phyloP scores from a whole-genome alignment of 305 asterid genomes.

The Solanum aculeatissimum region DNA sequence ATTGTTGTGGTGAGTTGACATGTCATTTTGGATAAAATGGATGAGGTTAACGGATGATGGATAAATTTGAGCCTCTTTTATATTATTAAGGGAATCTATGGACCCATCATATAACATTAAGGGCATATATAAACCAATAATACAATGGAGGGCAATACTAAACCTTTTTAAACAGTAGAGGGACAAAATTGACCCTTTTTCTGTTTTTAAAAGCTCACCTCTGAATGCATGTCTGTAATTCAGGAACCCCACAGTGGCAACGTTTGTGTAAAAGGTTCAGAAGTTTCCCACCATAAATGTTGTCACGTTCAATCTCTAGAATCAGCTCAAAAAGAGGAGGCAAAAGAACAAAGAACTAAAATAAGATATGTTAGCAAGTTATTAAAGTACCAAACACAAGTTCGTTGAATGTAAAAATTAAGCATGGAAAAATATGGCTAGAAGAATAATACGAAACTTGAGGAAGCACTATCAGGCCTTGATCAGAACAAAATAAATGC shows the following conservation, averaged over 20 bases:
- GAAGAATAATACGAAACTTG: background rate
- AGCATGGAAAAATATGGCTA: background rate
- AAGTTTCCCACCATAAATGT: constrained; percentile 78
- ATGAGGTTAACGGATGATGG: background rate
- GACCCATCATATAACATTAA: background rate
- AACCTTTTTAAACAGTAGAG: background rate
- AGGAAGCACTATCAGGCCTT: background rate
- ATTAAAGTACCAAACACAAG: constrained; percentile 1
- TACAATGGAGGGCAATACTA: background rate
- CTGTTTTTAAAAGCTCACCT: constrained; percentile 32
- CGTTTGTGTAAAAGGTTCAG: constrained; percentile 84
- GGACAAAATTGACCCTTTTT: background rate
- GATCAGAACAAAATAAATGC: background rate
- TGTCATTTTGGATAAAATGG: background rate
- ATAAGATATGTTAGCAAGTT: constrained; percentile 13
- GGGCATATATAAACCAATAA: background rate
- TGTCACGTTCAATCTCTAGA: constrained; percentile 79
- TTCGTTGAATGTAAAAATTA: background rate
- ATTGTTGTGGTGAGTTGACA: background rate
- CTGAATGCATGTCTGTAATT: constrained; percentile 86
- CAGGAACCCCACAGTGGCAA: constrained; percentile 99
- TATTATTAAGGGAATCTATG: background rate
- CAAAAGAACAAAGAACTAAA: constrained; percentile 76
- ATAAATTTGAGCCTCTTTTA: background rate
- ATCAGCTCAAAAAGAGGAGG: constrained; percentile 92